Base-by-base conservation (phyloP, 2,329 filamentous ascomycete genomes). In the Cephalotrichum gorgonifer region DNA sequence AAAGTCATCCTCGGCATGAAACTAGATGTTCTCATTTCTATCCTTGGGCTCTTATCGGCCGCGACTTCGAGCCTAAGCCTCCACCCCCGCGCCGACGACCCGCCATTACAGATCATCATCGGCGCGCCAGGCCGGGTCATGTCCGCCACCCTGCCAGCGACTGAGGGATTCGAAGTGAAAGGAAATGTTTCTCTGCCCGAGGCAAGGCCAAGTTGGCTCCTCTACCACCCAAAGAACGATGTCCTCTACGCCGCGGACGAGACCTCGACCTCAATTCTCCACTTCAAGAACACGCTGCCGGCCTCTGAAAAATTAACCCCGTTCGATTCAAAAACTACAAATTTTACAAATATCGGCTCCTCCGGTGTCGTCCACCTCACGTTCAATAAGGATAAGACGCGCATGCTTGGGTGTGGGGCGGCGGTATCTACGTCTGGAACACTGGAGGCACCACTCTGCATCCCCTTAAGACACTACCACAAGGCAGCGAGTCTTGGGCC, bases 181-280 rank as follows among this genome's bases (percentile, higher is more conserved):
- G n/a, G n/a, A n/a, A n/a, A n/a, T n/a, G n/a, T n/a, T n/a, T n/a
- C n/a, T n/a, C 55, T 56, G 3, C 53, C 57, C 7, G 23, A 54
- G 1, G 63, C 63, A 43, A 54, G 52, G 1, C 66, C 72, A 22
- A 73, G 69, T 52, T 77, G 73, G 73, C 59, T 76, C 59, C 59
- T 64, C 35, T 67, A 66, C 57, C 20, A 15, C 12, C 64, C 63
- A 44, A 52, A 60, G 17, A 65, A 66, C 25, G 62, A 66, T 55
- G 55, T 60, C 4, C 51, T 77, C 41, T 76, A 73, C 51, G 69
- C 69, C 42, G 68, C 72, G 20, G 65, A 77, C 53, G 74, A 78
- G 64, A 68, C 67, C 54, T 61, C 63, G 54, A 58, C 60, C 45
- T n/a, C n/a, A n/a, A 55, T 59, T 42, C 59, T 69, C n/a, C 64